Base-by-base conservation (phyloP, 192 early-diverging fungal species). In the Podila epicladia region DNA sequence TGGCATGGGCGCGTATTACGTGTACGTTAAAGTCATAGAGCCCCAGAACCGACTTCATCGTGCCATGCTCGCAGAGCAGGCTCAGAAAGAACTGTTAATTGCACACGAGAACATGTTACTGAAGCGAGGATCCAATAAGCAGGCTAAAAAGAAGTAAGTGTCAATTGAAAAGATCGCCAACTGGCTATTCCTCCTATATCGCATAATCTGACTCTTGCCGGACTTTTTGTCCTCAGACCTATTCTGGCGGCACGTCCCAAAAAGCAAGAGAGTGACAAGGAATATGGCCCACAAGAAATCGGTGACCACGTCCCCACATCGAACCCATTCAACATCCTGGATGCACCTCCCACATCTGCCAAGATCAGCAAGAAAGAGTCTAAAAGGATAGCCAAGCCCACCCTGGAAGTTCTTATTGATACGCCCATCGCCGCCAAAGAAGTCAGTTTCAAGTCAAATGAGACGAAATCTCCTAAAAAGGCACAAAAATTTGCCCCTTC, bases 101-200 rank as follows among this genome's bases (percentile, higher is more conserved):
- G 28, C 33, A 1, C 53, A 67, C 26, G 64, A 74, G 20, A 45
- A 60, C 24, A 59, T 53, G 17, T 48, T 60, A n/a, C 19, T 48
- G 5, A 66, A 60, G 45, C 63, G 65, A 35, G 72, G 64, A 13
- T 41, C 9, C 45, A 74, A 62, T 19, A 66, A 67, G 38, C 72
- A 74, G 64, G 41, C 53, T 26, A 74, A 74, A 58, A 74, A 62
- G 41, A 74, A 64, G 65, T 74, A 53, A 61, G 63, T 55, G 0
- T 37, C 35, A 8, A 5, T 33, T 7, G 35, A 62, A 62, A 37
- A 35, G 32, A 22, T n/a, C 9, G 15, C 35, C 5, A 26, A 17
- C 38, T 28, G 5, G 12, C 3, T 24, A 29, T 49, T 7, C 9
- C 3, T 9, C 24, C 26, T 13, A 50, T 26, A 2, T 8, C 7